Conservation (phyloP, 2,329 filamentous ascomycete species). For the Ophiostoma novo-ulmi region DNA sequence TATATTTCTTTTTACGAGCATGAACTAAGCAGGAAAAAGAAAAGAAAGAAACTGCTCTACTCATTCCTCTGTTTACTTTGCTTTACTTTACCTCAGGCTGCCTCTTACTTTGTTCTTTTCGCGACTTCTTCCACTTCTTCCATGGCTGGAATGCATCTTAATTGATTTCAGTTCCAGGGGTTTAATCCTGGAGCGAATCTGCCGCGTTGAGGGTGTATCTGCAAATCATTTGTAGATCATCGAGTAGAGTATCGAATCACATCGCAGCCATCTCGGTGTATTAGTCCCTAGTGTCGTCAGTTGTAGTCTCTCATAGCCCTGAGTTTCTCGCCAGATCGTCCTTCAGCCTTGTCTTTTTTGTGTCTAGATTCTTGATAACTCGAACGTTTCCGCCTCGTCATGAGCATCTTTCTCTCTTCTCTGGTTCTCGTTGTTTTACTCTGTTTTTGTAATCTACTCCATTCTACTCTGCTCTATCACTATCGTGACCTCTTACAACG, state of each 20-base stretch:
- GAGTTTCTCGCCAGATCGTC: neutral
- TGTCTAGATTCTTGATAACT: neutral
- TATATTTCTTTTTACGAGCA: neutral
- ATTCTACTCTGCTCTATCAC: neutral
- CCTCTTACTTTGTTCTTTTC: neutral
- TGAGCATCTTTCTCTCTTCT: neutral
- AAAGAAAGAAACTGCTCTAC: neutral
- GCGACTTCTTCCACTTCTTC: neutral
- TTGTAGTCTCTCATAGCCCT: neutral
- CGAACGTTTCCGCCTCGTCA: neutral
- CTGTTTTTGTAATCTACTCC: neutral
- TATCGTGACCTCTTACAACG: neutral
- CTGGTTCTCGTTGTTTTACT: neutral
- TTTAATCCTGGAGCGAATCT: neutral
- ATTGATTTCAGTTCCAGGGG: neutral
- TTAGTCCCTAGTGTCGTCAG: neutral
- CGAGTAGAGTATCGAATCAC: neutral
- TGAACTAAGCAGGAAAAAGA: too few species aligned
- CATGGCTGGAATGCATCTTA: constrained; percentile 7
- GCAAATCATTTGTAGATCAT: neutral
- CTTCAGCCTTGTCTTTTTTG: constrained; percentile 7
- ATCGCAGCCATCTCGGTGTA: neutral
- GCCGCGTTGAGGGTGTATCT: constrained; percentile 6
- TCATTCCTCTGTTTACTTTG: neutral
- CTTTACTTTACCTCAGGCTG: neutral